These are phyloP conservation scores for Chaetomium fimeti DNA, from an alignment of 495 filamentous ascomycete genomes.

Conservation along the genomic window DNA sequence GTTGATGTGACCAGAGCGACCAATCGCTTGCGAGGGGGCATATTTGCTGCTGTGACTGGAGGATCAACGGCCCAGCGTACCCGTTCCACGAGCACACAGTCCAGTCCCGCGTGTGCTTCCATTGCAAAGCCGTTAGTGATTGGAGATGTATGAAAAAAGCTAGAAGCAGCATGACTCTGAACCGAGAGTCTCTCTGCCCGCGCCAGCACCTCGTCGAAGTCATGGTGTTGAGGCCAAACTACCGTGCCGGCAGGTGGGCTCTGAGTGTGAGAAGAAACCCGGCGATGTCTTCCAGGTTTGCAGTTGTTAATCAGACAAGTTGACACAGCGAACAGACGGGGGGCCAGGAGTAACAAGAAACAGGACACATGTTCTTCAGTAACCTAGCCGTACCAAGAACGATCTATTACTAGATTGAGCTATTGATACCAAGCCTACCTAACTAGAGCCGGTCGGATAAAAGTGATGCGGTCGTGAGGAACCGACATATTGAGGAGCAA, in stretches of 20 bases:
- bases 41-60: neutral
- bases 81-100: neutral
- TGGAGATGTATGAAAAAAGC: neutral
- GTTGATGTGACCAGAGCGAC: constrained; percentile 3
- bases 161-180: neutral
- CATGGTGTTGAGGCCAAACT: neutral
- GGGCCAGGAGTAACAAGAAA: neutral
- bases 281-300: too few relatives aligned
- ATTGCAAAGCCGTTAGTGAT: too few relatives aligned
- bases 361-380: neutral
- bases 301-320: too few relatives aligned
- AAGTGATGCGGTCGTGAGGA: neutral
- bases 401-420: neutral
- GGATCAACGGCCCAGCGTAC: neutral
- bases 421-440: neutral
- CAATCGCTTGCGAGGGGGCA: constrained; percentile 2
- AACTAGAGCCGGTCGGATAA: neutral
- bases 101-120: neutral
- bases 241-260: neutral
- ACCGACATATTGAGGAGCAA: neutral
- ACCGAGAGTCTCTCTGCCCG: neutral
- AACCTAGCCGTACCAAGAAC: neutral
- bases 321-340: neutral
- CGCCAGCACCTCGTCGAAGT: neutral
- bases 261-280: too few relatives aligned